Conservation (phyloP, 768 basidiomycete species). For the Pulveroboletus ravenelii region DNA sequence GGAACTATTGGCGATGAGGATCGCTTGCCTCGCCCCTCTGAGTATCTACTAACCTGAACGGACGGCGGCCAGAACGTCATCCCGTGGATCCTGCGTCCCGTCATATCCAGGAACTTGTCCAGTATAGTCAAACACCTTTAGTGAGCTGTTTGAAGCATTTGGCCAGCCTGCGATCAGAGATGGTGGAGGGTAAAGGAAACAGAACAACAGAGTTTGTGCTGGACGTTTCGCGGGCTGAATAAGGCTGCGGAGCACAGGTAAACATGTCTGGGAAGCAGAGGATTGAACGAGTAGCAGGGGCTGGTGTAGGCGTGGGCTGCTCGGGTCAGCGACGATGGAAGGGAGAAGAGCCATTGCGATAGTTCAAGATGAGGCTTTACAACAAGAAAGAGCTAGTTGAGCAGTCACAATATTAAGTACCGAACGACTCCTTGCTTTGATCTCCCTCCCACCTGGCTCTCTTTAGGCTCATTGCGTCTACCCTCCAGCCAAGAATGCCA, state of each 20-base stretch:
- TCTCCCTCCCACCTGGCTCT: conserved; percentile 44
- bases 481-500: conserved; percentile 58
- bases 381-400: background rate
- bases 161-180: conserved; percentile 35
- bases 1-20: conserved; percentile 30
- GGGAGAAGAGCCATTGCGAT: conserved; percentile 26
- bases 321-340: conserved; percentile 25
- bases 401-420: conserved; percentile 6
- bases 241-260: conserved; percentile 51
- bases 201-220: conserved; percentile 44
- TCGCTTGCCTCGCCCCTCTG: background rate
- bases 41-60: conserved; percentile 31
- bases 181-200: conserved; percentile 52
- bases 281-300: conserved; percentile 57
- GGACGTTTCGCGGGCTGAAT: conserved; percentile 27
- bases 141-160: conserved; percentile 10
- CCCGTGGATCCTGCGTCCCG: conserved; percentile 32
- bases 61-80: conserved; percentile 39
- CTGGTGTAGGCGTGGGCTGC: conserved; percentile 27
- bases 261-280: conserved; percentile 50
- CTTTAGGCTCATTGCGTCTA: conserved; percentile 40
- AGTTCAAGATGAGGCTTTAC: background rate
- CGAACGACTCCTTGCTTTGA: conserved; percentile 8
- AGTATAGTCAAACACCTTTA: conserved; percentile 48
- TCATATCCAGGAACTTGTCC: conserved; percentile 50